Percentiles rank a stretch among this genome's conserved stretches.
phyloP scores from a whole-genome alignment of 2,329 filamentous ascomycete species.

The Penicillium corylophilum region DNA sequence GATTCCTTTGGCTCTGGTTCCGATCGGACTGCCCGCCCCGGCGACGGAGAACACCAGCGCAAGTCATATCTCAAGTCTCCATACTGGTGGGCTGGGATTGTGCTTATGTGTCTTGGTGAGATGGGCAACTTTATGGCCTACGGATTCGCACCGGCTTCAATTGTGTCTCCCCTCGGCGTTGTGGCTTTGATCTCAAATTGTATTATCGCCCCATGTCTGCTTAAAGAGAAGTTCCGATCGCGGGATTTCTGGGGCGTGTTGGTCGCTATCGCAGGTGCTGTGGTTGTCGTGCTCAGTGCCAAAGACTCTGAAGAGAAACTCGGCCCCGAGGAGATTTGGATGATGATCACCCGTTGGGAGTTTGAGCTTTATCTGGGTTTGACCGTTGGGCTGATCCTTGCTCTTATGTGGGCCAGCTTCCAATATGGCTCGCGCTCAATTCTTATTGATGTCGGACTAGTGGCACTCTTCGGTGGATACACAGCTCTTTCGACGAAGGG shows the following conservation, averaged over 20 bases:
- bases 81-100: constrained; percentile 94
- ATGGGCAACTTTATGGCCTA: constrained; percentile 96
- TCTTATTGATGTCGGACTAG: constrained; percentile 86
- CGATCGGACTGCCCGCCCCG: constrained; percentile 40
- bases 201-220: constrained; percentile 88
- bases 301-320: constrained; percentile 87
- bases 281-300: constrained; percentile 89
- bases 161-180: constrained; percentile 94
- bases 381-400: constrained; percentile 69
- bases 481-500: constrained; percentile 97
- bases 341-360: constrained; percentile 79
- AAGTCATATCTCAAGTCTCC: constrained; percentile 83
- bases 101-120: constrained; percentile 90
- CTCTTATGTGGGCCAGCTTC: constrained; percentile 78
- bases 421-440: constrained; percentile 83
- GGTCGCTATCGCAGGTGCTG: constrained; percentile 81
- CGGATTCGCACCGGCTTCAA: constrained; percentile 94
- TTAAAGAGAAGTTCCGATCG: constrained; percentile 83
- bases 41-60: constrained; percentile 44
- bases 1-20: constrained; percentile 38
- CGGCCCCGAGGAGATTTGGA: constrained; percentile 85
- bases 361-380: constrained; percentile 89
- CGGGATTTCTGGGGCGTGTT: constrained; percentile 86
- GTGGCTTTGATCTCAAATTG: constrained; percentile 96
- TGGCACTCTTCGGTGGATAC: constrained; percentile 92